A percentile compares a stretch with the other conserved stretches of the same genome.
Conservation (phyloP, 208 protist species). For the Wallacemonas sp. region DNA sequence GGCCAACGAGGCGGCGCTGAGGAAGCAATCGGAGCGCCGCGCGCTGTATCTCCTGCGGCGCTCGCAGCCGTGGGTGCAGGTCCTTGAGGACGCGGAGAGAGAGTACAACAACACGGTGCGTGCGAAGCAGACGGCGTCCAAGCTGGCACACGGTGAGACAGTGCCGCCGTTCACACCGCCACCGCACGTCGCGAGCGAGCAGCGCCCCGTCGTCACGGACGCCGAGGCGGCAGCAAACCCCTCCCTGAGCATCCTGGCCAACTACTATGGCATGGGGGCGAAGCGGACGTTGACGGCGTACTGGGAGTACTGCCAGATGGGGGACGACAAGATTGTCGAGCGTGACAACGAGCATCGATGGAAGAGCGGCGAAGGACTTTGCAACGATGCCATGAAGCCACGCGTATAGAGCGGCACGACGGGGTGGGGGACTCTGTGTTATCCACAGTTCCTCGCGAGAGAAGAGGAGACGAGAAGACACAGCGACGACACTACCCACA, state of each 20-base stretch:
- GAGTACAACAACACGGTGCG: slow-evolving; percentile 10
- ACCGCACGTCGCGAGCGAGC: slow-evolving; percentile 27
- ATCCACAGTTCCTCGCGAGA: too few species aligned
- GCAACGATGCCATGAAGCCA: slow-evolving; percentile 15
- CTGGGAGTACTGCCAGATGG: slow-evolving; percentile 69
- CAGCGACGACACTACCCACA: not conserved
- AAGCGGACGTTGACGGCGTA: slow-evolving; percentile 49
- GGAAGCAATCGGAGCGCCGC: slow-evolving; percentile 29
- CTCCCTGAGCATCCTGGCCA: slow-evolving; percentile 23
- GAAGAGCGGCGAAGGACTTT: slow-evolving; percentile 53
- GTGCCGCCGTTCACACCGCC: not conserved
- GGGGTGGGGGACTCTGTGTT: not conserved
- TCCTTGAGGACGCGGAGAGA: slow-evolving; percentile 22
- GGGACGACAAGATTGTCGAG: slow-evolving; percentile 54
- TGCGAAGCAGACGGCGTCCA: slow-evolving; percentile 10
- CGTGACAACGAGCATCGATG: slow-evolving; percentile 65
- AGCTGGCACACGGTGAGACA: not conserved
- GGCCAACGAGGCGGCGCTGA: not conserved
- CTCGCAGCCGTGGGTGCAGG: slow-evolving; percentile 44
- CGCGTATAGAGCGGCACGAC: too few species aligned
- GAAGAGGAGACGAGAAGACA: not conserved
- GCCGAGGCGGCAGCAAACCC: slow-evolving; percentile 31
- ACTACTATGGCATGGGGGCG: slow-evolving; percentile 65
- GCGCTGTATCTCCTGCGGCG: slow-evolving; percentile 57
- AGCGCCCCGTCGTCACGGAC: slow-evolving; percentile 42